Conservation (phyloP, 495 filamentous ascomycete genomes). For the Penicillium pulvis region DNA sequence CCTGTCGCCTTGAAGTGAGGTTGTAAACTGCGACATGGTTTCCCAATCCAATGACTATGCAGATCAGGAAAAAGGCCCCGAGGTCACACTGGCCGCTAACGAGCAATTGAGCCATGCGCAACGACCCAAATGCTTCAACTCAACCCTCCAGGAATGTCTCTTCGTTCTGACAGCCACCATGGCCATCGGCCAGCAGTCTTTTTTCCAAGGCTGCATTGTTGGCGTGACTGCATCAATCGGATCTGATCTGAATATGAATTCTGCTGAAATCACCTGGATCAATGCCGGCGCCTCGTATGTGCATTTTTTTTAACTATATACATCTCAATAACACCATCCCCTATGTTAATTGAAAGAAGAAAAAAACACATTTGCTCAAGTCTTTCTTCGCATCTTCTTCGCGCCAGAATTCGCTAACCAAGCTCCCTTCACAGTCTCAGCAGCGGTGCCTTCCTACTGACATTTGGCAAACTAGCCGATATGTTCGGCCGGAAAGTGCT, state of each 20-base stretch:
- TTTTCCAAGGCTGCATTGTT: constrained; percentile 58
- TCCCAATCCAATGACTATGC: neutral
- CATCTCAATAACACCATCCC: neutral
- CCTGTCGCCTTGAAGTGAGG: neutral
- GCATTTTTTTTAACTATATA: neutral
- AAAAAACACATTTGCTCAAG: neutral
- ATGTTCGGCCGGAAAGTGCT: constrained; percentile 71
- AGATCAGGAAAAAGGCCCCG: constrained; percentile 21
- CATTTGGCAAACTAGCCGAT: constrained; percentile 74
- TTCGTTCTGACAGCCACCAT: constrained; percentile 70
- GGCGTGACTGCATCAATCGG: constrained; percentile 68
- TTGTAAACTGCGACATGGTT: constrained; percentile 5
- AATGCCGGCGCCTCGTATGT: constrained; percentile 61
- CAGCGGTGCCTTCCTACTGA: constrained; percentile 70
- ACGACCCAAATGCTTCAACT: constrained; percentile 61
- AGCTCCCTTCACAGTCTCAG: constrained; percentile 50
- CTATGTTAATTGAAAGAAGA: neutral
- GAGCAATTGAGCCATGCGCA: constrained; percentile 8
- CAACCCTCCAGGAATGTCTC: constrained; percentile 63
- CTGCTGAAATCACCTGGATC: constrained; percentile 74
- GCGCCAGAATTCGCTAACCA: constrained; percentile 9
- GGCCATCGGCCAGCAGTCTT: constrained; percentile 65
- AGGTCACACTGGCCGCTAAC: constrained; percentile 10
- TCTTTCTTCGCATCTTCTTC: neutral
- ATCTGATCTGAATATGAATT: constrained; percentile 63